Evolutionary conservation across 169 alveolate genomes (phyloP).

Genomic region (Plasmodium malariae): DNA sequence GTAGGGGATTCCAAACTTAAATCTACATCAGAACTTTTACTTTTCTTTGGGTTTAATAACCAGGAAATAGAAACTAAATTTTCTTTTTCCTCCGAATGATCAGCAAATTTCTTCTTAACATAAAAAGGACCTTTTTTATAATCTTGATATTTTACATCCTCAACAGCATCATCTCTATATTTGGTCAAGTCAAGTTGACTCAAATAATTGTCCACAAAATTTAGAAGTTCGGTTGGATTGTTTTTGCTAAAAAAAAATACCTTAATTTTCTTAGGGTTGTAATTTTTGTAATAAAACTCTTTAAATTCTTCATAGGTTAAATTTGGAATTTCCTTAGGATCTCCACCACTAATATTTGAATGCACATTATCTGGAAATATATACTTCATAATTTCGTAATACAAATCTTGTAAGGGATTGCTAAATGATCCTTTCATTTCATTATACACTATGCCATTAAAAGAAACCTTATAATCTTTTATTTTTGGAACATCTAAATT

Average conservation of each 20-base stretch:
- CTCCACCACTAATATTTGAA: conserved; percentile 90
- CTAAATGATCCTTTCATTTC: conserved; percentile 84
- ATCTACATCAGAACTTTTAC: conserved; percentile 22
- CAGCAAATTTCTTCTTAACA: conserved; percentile 48
- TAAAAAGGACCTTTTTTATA: conserved; percentile 75
- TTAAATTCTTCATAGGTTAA: conserved; percentile 85
- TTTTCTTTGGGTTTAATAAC: conserved; percentile 65
- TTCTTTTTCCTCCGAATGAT: conserved; percentile 69
- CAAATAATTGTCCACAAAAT: conserved; percentile 81
- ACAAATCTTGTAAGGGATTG: conserved; percentile 60
- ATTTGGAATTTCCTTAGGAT: conserved; percentile 88
- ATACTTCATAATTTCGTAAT: conserved; percentile 54
- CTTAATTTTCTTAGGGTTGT: conserved; percentile 88
- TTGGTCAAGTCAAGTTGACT: conserved; percentile 46
- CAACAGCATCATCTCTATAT: conserved; percentile 69
- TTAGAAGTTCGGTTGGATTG: conserved; percentile 78
- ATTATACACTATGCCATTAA: conserved; percentile 84
- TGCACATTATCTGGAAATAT: conserved; percentile 84
- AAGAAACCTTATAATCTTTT: conserved; percentile 81
- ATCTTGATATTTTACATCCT: conserved; percentile 49
- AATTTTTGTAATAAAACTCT: conserved; percentile 83
- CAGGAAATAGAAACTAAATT: conserved; percentile 65
- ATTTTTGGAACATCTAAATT: conserved; percentile 51
- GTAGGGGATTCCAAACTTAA: conserved; percentile 64
- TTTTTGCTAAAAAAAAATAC: conserved; percentile 86